phyloP scores from a whole-genome alignment of 75 land plant species.

The Sequoia sempervirens region DNA sequence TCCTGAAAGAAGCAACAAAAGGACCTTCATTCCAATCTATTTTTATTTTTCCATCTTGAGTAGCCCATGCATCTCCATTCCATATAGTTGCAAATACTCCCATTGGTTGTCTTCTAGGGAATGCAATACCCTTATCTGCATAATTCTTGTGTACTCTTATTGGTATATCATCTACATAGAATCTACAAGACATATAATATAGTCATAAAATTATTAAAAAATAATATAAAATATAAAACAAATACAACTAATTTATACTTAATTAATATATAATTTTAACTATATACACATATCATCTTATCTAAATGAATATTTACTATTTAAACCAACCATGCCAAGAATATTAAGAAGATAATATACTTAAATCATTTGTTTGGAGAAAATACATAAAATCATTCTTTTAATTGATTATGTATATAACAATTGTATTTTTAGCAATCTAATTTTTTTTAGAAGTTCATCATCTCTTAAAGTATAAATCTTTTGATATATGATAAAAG shows the following conservation, averaged over 20 bases:
- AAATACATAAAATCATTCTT: too few species aligned
- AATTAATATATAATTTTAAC: neutral
- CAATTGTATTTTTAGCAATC: too few species aligned
- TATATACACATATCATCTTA: neutral
- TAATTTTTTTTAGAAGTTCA: too few species aligned
- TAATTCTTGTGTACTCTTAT: slow-evolving; percentile 68
- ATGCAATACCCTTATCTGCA: slow-evolving; percentile 64
- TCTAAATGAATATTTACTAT: neutral
- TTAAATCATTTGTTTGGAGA: too few species aligned
- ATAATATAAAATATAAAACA: neutral
- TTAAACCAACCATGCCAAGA: too few species aligned
- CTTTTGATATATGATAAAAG: too few species aligned
- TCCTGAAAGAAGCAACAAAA: slow-evolving; percentile 48
- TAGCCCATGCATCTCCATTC: slow-evolving; percentile 73
- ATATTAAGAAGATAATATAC: too few species aligned
- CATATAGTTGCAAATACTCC: slow-evolving; percentile 54
- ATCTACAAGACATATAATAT: slow-evolving; percentile 22
- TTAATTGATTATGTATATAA: too few species aligned
- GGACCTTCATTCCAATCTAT: slow-evolving; percentile 66
- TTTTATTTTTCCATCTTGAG: slow-evolving; percentile 58
- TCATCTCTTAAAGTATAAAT: too few species aligned
- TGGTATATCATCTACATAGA: slow-evolving; percentile 69
- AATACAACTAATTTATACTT: neutral
- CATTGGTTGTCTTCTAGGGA: slow-evolving; percentile 61
- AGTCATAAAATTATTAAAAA: neutral